phyloP scores from a whole-genome alignment of 176 grass and related monocot species.

The Tillandsia fasciculata region DNA sequence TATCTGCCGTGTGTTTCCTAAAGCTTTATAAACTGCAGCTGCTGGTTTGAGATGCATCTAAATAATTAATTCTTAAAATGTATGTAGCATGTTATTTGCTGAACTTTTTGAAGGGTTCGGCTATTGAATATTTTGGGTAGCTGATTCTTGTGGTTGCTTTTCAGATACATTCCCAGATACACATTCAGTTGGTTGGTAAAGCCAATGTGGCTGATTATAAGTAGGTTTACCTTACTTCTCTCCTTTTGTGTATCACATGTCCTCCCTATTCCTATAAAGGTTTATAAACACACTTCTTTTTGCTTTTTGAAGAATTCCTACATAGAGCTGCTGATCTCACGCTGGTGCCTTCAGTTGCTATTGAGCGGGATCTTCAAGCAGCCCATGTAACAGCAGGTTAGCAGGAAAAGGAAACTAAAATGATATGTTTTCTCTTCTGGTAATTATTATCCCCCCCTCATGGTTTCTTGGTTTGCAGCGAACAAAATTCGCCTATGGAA shows the following conservation, averaged over 20 bases:
- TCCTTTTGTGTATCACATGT: neutral
- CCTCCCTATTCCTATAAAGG: constrained; percentile 3
- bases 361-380: constrained; percentile 76
- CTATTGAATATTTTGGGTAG: constrained; percentile 9
- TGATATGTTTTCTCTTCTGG: neutral
- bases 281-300: constrained; percentile 13
- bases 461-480: constrained; percentile 34
- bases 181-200: constrained; percentile 95
- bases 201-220: constrained; percentile 87
- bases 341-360: constrained; percentile 72
- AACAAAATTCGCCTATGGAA: constrained; percentile 97
- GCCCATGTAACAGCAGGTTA: constrained; percentile 76
- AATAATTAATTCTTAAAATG: too few species aligned
- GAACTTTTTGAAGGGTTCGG: neutral
- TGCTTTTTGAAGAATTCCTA: constrained; percentile 48
- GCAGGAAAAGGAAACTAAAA: neutral
- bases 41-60: too few species aligned
- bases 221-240: constrained; percentile 36
- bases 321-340: constrained; percentile 80
- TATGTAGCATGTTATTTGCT: neutral
- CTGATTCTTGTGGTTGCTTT: constrained; percentile 19
- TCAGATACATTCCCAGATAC: constrained; percentile 88
- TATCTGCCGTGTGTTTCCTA: neutral
- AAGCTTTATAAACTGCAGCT: neutral
- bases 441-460: constrained; percentile 20